Evolutionary conservation across 192 early-diverging fungal genomes (phyloP).

Genomic region (Linnemannia hyalina): DNA sequence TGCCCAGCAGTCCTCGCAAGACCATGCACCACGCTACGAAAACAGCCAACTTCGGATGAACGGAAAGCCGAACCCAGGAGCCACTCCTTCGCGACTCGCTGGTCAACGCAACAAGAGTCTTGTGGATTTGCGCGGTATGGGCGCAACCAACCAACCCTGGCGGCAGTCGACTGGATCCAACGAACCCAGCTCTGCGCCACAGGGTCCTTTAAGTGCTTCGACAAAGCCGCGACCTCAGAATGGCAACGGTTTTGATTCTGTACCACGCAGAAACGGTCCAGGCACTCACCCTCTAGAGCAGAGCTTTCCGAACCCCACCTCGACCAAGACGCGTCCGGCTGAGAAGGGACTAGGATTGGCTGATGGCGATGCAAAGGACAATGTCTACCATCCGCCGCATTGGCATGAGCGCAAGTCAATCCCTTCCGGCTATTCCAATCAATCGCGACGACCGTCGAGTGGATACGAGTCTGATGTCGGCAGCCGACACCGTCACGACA

Average conservation of each 20-base stretch:
- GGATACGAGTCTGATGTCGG: conserved; percentile 30
- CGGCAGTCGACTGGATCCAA: conserved; percentile 23
- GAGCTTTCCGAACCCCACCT: neutral
- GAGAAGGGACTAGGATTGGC: conserved; percentile 5
- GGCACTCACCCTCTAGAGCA: conserved; percentile 9
- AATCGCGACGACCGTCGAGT: conserved; percentile 15
- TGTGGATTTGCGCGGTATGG: conserved; percentile 31
- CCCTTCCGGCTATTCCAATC: neutral
- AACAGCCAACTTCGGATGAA: conserved; percentile 44
- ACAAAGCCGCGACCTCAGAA: conserved; percentile 13
- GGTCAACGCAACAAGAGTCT: conserved; percentile 54
- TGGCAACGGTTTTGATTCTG: neutral
- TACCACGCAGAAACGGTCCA: neutral
- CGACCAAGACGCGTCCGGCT: neutral
- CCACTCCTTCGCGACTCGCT: conserved; percentile 12
- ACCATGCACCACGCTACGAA: conserved; percentile 25
- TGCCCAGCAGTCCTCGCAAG: conserved; percentile 2
- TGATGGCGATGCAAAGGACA: conserved; percentile 16
- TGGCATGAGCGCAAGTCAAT: conserved; percentile 46
- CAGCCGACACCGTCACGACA: conserved; percentile 26
- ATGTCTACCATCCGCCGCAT: conserved; percentile 49
- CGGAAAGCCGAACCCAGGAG: conserved; percentile 6
- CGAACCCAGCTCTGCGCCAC: neutral
- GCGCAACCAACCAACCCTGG: conserved; percentile 40
- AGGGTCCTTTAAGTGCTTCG: neutral